Evolutionary conservation across 306 rosid genomes (phyloP), one percentile per base, ranked within the genome.

Genomic region (Sechiopsis laciniata): DNA sequence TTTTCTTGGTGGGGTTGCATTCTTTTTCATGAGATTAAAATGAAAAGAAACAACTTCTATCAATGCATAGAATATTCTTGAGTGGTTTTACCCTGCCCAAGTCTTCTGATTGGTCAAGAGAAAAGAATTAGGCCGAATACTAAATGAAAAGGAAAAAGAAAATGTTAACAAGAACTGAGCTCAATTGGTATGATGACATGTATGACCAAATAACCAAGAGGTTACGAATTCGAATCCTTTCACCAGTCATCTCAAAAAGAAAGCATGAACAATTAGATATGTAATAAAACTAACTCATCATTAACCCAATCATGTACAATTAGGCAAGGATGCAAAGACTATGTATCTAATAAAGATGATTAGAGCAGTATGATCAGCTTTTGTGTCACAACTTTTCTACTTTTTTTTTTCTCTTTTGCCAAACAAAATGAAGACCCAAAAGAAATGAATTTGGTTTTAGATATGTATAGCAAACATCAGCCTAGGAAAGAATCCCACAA

Each of bases 281-380:
- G 46, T 7, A 40, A 40, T 40, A 40, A 40, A 40, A 40, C 46
- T 0, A 40, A 40, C 46, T 40, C 57, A 52, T 52, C 14, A 70
- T 70, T 70, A 70, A 51, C 58, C 46, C 40, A 70, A 50, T 70
- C 74, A 70, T 51, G 46, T 29, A 51, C 40, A 70, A 70, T 70
- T 70, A 51, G 74, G 59, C 26, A 46, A 70, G 60, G 48, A 42
- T 7, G 46, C 46, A 40, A 40, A 40, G 46, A 6, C n/a, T 3
- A 6, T 40, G 1, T 40, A 40, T 40, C 46, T 40, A 40, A 40
- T 40, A 40, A 40, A 40, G 46, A 40, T 6, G 46, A 5, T 40
- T 40, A 7, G 2, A 40, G 10, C 46, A 40, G 10, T 40, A 40
- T 40, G 46, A 40, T 40, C 46, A 5, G 46, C 0, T 2, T 6